Base-by-base conservation (phyloP, 2,329 filamentous ascomycete genomes). In the Fusarium clavum region DNA sequence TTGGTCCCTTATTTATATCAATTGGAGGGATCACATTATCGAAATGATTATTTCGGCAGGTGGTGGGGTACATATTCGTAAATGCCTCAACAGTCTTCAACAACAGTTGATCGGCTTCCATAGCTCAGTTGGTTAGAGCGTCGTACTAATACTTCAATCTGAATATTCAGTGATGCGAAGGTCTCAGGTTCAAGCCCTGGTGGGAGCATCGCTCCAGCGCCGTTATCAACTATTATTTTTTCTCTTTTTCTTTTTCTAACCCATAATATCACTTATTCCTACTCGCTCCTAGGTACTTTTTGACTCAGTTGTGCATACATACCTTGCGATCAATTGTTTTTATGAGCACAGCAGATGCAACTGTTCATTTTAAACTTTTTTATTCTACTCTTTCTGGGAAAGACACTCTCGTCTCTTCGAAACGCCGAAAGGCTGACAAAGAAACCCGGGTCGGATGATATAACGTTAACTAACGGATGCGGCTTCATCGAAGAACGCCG, bases 41-140 rank as follows among this genome's bases (percentile, higher is more conserved):
- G 4, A 34, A n/a, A 11, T 38, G 10, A 38, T n/a, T 38, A 38
- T n/a, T 38, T 2, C 7, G 9, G 6, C 16, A 7, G 4, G 0
- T 1, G 1, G 1, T 6, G 9, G 6, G 5, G 6, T n/a, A 38
- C 9, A 38, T 38, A 0, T 1, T 11, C 1, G 3, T 0, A 38
- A 11, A n/a, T 6, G n/a, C 3, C 1, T 38, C 8, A 16, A 4
- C 2, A 4, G 22, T 4, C 41, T 10, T 18, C 41, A 44, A 44
- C 22, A 44, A 44, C 22, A 44, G 41, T 22, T 44, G 41, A 44
- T 44, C 22, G 41, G 41, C 41, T 44, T 44, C 41, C 41, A 22
- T 44, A 44, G 41, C 41, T 44, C 41, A 44, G 41, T 44, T 44
- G 41, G 41, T 44, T 44, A 44, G 41, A 44, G 41, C 41, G 41